phyloP scores from a whole-genome alignment of 257 asterid species.

The Capsicum chinense region DNA sequence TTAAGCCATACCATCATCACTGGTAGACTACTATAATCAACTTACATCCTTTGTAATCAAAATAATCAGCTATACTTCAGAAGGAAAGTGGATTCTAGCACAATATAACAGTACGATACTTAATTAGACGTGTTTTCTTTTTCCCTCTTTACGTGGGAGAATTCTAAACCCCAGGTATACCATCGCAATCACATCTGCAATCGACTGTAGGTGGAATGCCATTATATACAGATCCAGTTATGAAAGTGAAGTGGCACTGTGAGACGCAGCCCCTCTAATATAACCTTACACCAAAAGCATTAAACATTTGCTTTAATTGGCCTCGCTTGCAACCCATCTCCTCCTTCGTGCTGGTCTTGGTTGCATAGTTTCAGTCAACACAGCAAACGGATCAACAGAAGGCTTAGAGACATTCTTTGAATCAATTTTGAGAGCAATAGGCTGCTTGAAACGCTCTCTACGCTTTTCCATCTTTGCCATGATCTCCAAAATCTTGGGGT shows the following conservation, averaged over 20 bases:
- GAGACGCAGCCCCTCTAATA: not conserved
- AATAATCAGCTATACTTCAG: not conserved
- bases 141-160: not conserved
- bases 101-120: not conserved
- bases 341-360: constrained; percentile 66
- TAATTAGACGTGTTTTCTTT: not conserved
- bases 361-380: constrained; percentile 35
- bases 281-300: not conserved
- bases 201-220: not conserved
- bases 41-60: constrained; percentile 3
- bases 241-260: not conserved
- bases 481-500: constrained; percentile 54
- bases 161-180: not conserved
- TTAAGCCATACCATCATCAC: not conserved
- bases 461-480: constrained; percentile 69
- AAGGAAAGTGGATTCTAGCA: not conserved
- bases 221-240: constrained; percentile 20
- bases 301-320: not conserved
- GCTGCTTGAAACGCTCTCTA: constrained; percentile 60
- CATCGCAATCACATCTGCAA: not conserved
- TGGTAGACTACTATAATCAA: not conserved
- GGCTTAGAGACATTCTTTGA: constrained; percentile 38
- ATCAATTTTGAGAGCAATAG: constrained; percentile 39
- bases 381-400: constrained; percentile 35
- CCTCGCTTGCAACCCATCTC: constrained; percentile 59